These are phyloP conservation scores for Fusarium ramigenum DNA, from an alignment of 2,329 filamentous ascomycete genomes.

Conservation along the genomic window DNA sequence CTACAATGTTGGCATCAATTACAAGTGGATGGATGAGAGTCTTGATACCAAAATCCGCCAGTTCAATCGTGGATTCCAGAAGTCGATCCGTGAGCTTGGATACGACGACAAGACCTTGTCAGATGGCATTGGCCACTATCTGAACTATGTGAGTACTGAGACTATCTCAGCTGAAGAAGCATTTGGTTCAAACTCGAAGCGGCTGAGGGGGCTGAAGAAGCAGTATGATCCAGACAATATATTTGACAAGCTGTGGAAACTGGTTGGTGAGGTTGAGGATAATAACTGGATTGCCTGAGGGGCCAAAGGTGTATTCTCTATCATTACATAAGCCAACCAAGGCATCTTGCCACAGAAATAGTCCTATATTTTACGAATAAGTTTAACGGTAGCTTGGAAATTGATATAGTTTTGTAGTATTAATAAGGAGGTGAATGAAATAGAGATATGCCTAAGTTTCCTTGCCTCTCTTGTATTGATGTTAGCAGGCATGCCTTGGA, in stretches of 20 bases:
- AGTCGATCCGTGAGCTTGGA: constrained; percentile 26
- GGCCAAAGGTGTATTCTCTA: not conserved
- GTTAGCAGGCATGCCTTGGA: not conserved
- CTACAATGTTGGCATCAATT: constrained; percentile 33
- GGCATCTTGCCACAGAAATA: not conserved
- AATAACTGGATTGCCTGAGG: constrained; percentile 27
- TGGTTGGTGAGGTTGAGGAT: constrained; percentile 31
- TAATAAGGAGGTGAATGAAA: not conserved
- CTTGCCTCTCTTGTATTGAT: not conserved
- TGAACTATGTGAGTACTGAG: constrained; percentile 31
- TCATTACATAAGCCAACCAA: not conserved
- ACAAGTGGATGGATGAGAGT: constrained; percentile 24
- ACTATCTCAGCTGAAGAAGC: constrained; percentile 31
- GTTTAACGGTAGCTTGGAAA: not conserved
- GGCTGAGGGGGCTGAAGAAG: constrained; percentile 32
- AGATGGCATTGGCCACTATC: constrained; percentile 34
- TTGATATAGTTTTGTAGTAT: not conserved
- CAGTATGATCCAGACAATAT: constrained; percentile 33
- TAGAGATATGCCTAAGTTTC: not conserved
- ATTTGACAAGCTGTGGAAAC: constrained; percentile 39
- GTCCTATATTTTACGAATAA: not conserved
- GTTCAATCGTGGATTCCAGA: constrained; percentile 37
- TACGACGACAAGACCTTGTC: constrained; percentile 29
- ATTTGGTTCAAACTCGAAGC: constrained; percentile 28
- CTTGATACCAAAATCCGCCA: constrained; percentile 32